phyloP scores from a whole-genome alignment of 371 early-diverging fungal genomes.

The Haplosporangium sp. region DNA sequence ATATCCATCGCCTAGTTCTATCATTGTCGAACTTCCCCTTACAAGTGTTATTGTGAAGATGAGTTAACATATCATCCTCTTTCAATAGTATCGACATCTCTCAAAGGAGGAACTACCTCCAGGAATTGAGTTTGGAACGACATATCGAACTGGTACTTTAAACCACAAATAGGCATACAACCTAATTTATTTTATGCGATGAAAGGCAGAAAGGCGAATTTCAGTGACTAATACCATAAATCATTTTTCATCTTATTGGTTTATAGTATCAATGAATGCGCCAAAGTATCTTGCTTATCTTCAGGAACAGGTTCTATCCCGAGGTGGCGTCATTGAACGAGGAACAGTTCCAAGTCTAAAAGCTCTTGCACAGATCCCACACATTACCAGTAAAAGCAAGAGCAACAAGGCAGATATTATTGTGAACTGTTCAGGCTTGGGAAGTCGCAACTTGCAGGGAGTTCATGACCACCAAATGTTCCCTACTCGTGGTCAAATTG shows the following conservation, averaged over 20 bases:
- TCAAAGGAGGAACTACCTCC: constrained; percentile 59
- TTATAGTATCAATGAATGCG: constrained; percentile 39
- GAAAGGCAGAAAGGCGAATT: too few relatives aligned
- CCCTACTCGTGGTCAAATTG: constrained; percentile 84
- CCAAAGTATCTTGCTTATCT: constrained; percentile 80
- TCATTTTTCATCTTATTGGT: not conserved
- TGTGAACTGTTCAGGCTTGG: constrained; percentile 84
- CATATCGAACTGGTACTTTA: constrained; percentile 64
- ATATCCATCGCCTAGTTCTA: not conserved
- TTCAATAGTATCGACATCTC: constrained; percentile 58
- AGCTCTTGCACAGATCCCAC: constrained; percentile 47
- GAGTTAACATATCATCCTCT: not conserved
- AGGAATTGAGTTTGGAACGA: constrained; percentile 62
- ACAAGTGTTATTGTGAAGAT: not conserved
- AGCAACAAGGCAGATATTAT: constrained; percentile 61
- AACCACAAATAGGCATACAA: not conserved
- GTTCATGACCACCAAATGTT: constrained; percentile 74
- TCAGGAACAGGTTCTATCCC: constrained; percentile 57
- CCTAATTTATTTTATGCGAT: not conserved
- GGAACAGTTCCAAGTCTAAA: constrained; percentile 60
- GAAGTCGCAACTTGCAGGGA: constrained; percentile 72
- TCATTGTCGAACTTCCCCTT: not conserved
- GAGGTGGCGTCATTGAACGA: constrained; percentile 65
- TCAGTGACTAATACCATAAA: too few relatives aligned
- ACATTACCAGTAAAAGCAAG: not conserved